These are phyloP conservation scores for Nevesoporus exiguus DNA, from an alignment of 768 basidiomycete genomes.

Conservation along the genomic window DNA sequence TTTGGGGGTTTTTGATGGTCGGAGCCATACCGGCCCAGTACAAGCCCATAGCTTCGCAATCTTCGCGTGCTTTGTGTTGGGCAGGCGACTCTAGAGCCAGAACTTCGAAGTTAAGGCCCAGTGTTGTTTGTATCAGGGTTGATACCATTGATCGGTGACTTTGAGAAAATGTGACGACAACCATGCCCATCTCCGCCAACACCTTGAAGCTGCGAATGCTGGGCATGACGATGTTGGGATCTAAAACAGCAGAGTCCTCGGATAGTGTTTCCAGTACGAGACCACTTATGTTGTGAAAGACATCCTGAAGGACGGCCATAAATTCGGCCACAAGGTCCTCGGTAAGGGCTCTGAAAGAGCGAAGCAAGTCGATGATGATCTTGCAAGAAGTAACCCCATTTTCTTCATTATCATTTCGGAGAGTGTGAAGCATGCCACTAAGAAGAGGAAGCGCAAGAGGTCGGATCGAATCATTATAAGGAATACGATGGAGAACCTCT, in stretches of 20 bases:
- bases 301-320: conserved; percentile 73
- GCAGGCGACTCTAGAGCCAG: conserved; percentile 77
- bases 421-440: conserved; percentile 75
- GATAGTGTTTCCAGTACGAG: conserved; percentile 75
- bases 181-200: conserved; percentile 88
- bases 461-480: conserved; percentile 74
- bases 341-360: conserved; percentile 67
- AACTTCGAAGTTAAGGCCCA: conserved; percentile 76
- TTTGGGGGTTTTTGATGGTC: conserved; percentile 63
- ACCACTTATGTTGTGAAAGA: conserved; percentile 68
- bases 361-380: conserved; percentile 83
- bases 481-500: conserved; percentile 86
- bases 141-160: conserved; percentile 64
- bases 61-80: conserved; percentile 72
- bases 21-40: conserved; percentile 82
- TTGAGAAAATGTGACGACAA: conserved; percentile 88
- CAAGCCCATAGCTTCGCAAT: conserved; percentile 77
- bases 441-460: conserved; percentile 65
- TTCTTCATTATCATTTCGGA: conserved; percentile 93
- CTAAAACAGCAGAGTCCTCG: conserved; percentile 54
- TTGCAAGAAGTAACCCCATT: conserved; percentile 90
- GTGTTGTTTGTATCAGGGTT: conserved; percentile 63
- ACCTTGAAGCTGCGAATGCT: conserved; percentile 90
- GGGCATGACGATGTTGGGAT: conserved; percentile 57
- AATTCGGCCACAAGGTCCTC: conserved; percentile 78